Evolutionary conservation across 1,284 basidiomycete genomes (phyloP).

Genomic region (Singerocomus inundabilis): DNA sequence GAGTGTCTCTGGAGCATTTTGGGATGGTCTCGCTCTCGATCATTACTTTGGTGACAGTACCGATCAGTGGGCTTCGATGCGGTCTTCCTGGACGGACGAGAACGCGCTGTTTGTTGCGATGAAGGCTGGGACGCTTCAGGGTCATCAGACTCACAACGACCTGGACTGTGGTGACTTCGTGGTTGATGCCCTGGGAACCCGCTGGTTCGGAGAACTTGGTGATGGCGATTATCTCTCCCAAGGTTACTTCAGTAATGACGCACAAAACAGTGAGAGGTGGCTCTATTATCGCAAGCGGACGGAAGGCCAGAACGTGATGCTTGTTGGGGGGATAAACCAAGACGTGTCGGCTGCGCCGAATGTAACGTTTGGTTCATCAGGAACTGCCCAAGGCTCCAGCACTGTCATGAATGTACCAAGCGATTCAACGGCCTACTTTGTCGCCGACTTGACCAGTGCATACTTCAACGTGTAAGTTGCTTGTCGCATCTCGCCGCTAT

Average conservation of each 20-base stretch:
- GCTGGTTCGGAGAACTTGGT: constrained; percentile 96
- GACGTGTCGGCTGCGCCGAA: constrained; percentile 71
- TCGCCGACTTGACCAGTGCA: constrained; percentile 75
- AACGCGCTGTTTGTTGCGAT: constrained; percentile 83
- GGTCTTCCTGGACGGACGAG: constrained; percentile 89
- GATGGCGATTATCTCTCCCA: constrained; percentile 79
- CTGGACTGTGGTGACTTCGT: constrained; percentile 94
- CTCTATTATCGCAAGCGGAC: constrained; percentile 94
- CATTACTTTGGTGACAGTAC: constrained; percentile 69
- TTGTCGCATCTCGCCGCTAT: constrained; percentile 4
- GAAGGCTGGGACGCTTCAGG: constrained; percentile 78
- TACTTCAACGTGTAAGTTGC: constrained; percentile 74
- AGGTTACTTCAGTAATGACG: constrained; percentile 72
- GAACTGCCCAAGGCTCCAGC: constrained; percentile 77
- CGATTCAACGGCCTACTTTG: constrained; percentile 83
- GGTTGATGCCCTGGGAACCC: constrained; percentile 89
- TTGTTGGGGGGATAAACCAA: constrained; percentile 82
- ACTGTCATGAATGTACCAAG: constrained; percentile 61
- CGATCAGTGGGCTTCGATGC: constrained; percentile 89
- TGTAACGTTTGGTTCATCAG: constrained; percentile 52
- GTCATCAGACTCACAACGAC: constrained; percentile 92
- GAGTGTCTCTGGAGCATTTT: constrained; percentile 81
- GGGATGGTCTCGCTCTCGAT: constrained; percentile 85
- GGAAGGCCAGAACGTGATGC: constrained; percentile 94
- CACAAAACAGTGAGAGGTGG: constrained; percentile 75